Base-by-base conservation (phyloP, 768 basidiomycete genomes). In the Boletus sp. region DNA sequence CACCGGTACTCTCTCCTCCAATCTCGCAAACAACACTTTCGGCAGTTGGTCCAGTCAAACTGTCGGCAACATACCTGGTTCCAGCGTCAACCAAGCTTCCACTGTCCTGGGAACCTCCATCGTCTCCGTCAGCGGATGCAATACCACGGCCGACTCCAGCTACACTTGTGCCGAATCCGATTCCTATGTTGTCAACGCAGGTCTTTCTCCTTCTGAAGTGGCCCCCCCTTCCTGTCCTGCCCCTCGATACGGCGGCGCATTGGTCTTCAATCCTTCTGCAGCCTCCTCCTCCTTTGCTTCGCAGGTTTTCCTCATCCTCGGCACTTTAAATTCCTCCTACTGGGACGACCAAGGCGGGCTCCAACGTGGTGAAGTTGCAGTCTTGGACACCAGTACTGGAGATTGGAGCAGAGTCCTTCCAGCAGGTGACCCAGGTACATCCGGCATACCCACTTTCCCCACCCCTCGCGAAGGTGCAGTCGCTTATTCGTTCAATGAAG, bases 351-450 rank as follows among this genome's bases (percentile, higher is more conserved):
- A 75, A 35, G 77, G 75, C 30, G 83, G 83, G 1, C 73, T 84
- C 17, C 67, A 73, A n/a, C 73, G 75, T 1, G 90, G 90, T 33
- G 90, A 92, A 78, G 82, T 93, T 51, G 90, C 79, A 52, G 73
- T 91, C 13, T 71, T 90, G 37, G 81, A 89, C 58, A 74, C 77
- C 32, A 72, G 76, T 33, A 79, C 83, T 3, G 85, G 80, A 7
- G 73, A 78, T 9, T 92, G 88, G 90, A 83, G 81, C 44, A 80
- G 90, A 59, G 68, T 89, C 17, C 69, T 91, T 34, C 90, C 90
- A 37, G 77, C 90, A 34, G 88, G 88, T 34, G 89, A 92, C 65
- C 90, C 90, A 40, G 65, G 67, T 37, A 65, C 66, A 14, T 61
- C 66, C 19, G 80, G 79, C 38, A 67, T 64, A 14, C 71, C 72